Percentiles rank a stretch among this genome's conserved stretches.
Evolutionary conservation across 441 rosid species (phyloP).

Genomic region (Geranium incanum): DNA sequence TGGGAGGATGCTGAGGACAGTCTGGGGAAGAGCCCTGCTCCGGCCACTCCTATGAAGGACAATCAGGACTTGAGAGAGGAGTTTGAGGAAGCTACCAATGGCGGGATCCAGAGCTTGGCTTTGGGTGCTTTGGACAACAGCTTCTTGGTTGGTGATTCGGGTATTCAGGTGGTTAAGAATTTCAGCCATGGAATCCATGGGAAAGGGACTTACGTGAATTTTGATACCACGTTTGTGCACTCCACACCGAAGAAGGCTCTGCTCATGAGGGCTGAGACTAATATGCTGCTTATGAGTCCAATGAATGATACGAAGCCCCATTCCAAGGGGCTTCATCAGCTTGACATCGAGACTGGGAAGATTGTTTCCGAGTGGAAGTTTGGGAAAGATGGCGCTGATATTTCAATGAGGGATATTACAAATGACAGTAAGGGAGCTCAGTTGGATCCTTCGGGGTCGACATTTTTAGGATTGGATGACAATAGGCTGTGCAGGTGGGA

Average conservation of each 20-base stretch:
- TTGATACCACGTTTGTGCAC: slow-evolving; percentile 37
- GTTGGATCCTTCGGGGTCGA: slow-evolving; percentile 87
- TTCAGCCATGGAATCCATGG: slow-evolving; percentile 88
- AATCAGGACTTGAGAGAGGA: slow-evolving; percentile 79
- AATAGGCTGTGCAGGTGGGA: slow-evolving; percentile 96
- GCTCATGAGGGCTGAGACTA: slow-evolving; percentile 93
- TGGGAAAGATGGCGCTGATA: slow-evolving; percentile 87
- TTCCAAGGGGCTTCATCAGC: slow-evolving; percentile 73
- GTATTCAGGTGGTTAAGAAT: slow-evolving; percentile 91
- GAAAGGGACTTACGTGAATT: slow-evolving; percentile 81
- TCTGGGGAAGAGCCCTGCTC: slow-evolving; percentile 47
- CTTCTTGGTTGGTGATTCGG: slow-evolving; percentile 80
- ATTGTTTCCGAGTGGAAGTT: slow-evolving; percentile 83
- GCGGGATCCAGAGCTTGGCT: slow-evolving; percentile 90
- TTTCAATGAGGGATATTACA: slow-evolving; percentile 79
- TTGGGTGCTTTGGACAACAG: slow-evolving; percentile 92
- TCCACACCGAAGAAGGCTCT: slow-evolving; percentile 79
- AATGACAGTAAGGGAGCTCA: slow-evolving; percentile 91
- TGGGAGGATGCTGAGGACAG: slow-evolving; percentile 94
- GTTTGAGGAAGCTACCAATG: slow-evolving; percentile 78
- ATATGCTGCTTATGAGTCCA: slow-evolving; percentile 95
- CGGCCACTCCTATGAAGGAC: slow-evolving; percentile 45
- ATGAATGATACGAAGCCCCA: slow-evolving; percentile 52
- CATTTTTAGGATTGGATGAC: slow-evolving; percentile 91
- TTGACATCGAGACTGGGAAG: slow-evolving; percentile 89